phyloP scores from a whole-genome alignment of 2,329 filamentous ascomycete species.

The Ceratocystiopsis sp. region DNA sequence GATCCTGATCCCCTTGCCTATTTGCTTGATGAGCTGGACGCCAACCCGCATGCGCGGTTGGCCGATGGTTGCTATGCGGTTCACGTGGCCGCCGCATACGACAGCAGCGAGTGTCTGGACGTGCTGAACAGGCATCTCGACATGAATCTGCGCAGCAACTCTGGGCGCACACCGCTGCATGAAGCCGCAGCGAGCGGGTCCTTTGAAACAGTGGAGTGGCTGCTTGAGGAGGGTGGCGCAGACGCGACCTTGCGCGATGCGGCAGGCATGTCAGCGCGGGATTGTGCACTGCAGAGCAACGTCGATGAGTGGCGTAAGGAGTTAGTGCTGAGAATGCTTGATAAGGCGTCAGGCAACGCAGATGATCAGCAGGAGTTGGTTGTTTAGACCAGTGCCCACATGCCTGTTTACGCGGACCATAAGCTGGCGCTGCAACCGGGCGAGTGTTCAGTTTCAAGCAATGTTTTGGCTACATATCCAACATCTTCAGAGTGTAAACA shows the following conservation, averaged over 20 bases:
- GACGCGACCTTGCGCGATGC: not conserved
- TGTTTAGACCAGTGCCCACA: too few relatives aligned
- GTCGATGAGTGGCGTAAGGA: too few relatives aligned
- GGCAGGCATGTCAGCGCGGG: not conserved
- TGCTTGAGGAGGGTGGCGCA: not conserved
- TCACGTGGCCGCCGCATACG: not conserved
- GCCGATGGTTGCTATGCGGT: not conserved
- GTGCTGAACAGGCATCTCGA: not conserved
- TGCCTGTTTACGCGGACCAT: too few relatives aligned
- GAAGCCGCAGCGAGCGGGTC: not conserved
- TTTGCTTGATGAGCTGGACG: not conserved
- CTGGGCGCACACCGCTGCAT: conserved; percentile 1
- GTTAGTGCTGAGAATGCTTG: too few relatives aligned
- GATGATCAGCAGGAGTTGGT: too few relatives aligned
- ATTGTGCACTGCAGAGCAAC: conserved; percentile 1
- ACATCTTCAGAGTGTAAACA: too few relatives aligned
- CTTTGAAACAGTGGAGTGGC: not conserved
- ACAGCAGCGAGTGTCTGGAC: not conserved
- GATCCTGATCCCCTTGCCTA: not conserved
- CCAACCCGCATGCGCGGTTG: not conserved
- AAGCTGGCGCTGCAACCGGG: too few relatives aligned
- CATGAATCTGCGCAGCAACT: not conserved
- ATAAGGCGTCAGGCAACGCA: too few relatives aligned
- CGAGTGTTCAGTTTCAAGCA: too few relatives aligned
- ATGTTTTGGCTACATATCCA: too few relatives aligned